Percentiles rank a stretch among this genome's conserved stretches.
Evolutionary conservation across 1,284 basidiomycete genomes (phyloP).

Genomic region (Ustilago hordei): DNA sequence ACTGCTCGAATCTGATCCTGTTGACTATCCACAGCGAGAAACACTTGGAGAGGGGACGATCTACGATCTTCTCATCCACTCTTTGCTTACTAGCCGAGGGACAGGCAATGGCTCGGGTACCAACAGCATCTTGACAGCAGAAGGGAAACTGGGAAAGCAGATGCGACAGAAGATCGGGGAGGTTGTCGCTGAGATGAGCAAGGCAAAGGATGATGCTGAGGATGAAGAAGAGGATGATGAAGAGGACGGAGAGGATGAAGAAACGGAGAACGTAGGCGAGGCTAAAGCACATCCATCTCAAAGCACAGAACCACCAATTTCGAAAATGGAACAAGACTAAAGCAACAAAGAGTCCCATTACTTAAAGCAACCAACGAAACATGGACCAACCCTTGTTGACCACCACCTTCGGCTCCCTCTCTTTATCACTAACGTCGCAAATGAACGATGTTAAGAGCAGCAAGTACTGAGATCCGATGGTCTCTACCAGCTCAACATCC

Average conservation of each 20-base stretch:
- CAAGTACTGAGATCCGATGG: slow-evolving; percentile 24
- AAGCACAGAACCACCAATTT: not conserved
- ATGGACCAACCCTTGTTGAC: slow-evolving; percentile 39
- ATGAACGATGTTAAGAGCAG: slow-evolving; percentile 13
- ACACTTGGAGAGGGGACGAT: slow-evolving; percentile 19
- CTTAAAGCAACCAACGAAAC: slow-evolving; percentile 41
- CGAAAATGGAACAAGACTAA: slow-evolving; percentile 5
- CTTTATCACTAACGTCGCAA: slow-evolving; percentile 1
- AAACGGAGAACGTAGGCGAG: not conserved
- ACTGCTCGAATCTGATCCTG: slow-evolving; percentile 23
- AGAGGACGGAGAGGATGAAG: slow-evolving; percentile 4
- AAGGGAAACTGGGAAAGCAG: slow-evolving; percentile 25
- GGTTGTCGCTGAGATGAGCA: slow-evolving; percentile 7
- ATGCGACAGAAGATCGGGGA: slow-evolving; percentile 3
- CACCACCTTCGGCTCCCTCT: slow-evolving; percentile 11
- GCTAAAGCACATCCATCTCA: not conserved
- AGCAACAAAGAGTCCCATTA: not conserved
- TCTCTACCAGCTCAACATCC: slow-evolving; percentile 45
- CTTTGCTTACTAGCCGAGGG: not conserved
- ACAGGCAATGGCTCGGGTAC: not conserved
- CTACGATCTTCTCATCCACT: slow-evolving; percentile 26
- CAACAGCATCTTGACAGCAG: slow-evolving; percentile 10
- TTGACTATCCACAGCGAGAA: slow-evolving; percentile 5
- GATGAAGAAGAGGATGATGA: slow-evolving; percentile 32
- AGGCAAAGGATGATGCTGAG: slow-evolving; percentile 22